Base-by-base conservation (phyloP, 2,329 filamentous ascomycete species). In the Aspergillus transmontanensis region DNA sequence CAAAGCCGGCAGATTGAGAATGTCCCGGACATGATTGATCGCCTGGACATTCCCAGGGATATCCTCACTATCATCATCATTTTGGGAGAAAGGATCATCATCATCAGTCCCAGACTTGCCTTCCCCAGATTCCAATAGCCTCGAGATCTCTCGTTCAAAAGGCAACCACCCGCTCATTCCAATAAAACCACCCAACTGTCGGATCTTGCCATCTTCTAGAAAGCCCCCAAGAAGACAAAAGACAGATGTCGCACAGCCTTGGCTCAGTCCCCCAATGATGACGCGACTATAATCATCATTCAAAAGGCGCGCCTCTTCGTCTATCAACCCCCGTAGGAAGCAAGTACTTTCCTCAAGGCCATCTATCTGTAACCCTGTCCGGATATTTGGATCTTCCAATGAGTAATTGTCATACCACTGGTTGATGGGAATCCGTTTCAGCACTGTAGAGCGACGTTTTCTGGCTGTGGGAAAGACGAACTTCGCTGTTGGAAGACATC, bases 401-500 rank as follows among this genome's bases (percentile, higher is more conserved):
- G 76, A 77, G 21, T 77, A 81, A 11, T 81, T 76, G 66, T 86
- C 80, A 64, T 84, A 86, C 83, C 84, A 87, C 68, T 84, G 82
- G 10, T 81, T 80, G 43, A 85, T 78, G 12, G 75, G 72, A 0
- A 76, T 73, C 2, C 79, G 77, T 7, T 81, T 78, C 50, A 83
- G 80, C 3, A 77, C 74, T 1, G 72, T 77, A 0, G 84, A 80
- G 11, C 82, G 80, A 0, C 82, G 76, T 14, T 78, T 79, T 7
- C 72, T 76, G 0, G 84, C 79, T 0, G 83, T 85, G 0, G 84
- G 84, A 60, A 86, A 86, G 46, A 86, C 72, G 61, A 85, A 85
- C 62, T 81, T 82, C 1, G 79, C 69, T 1, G 69, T 73, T 23
- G 71, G 70, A 0, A 69, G 66, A 62, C 46, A 57, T 32, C 55